A percentile compares a stretch with the other conserved stretches of the same genome.
Evolutionary conservation across 2,329 filamentous ascomycete genomes (phyloP).

Genomic region (Polychaeton citri): DNA sequence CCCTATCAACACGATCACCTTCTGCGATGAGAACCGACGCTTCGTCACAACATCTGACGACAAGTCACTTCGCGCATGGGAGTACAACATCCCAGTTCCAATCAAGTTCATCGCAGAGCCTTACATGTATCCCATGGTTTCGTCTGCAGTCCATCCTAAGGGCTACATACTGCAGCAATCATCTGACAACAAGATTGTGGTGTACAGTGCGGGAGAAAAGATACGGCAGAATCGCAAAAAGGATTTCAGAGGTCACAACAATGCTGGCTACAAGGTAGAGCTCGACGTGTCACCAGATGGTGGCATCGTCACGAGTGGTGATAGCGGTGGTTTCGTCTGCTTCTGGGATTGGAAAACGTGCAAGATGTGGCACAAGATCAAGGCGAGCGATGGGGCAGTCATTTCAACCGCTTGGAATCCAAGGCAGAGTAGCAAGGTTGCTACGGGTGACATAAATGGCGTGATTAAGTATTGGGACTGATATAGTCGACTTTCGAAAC

Average conservation of each 20-base stretch:
- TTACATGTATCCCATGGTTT: conserved; percentile 94
- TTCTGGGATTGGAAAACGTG: conserved; percentile 99
- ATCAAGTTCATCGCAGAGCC: conserved; percentile 98
- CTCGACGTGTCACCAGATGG: conserved; percentile 81
- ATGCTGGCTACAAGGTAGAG: conserved; percentile 84
- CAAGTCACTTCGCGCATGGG: conserved; percentile 91
- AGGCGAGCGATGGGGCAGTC: conserved; percentile 67
- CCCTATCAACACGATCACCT: conserved; percentile 95
- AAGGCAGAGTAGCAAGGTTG: conserved; percentile 91
- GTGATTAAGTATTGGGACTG: conserved; percentile 88
- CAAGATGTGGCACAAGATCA: conserved; percentile 96
- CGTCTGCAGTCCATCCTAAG: conserved; percentile 71
- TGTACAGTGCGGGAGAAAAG: conserved; percentile 87
- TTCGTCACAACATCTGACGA: conserved; percentile 98
- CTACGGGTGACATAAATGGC: conserved; percentile 79
- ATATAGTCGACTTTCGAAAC: background rate
- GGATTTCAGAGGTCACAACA: conserved; percentile 89
- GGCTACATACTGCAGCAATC: conserved; percentile 93
- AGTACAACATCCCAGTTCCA: conserved; percentile 94
- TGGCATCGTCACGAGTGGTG: conserved; percentile 76
- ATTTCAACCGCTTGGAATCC: conserved; percentile 92
- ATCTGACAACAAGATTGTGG: conserved; percentile 90
- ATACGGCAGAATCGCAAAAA: conserved; percentile 98
- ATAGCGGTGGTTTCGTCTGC: conserved; percentile 77
- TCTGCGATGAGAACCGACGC: conserved; percentile 83